Percentiles rank a stretch among this genome's conserved stretches.
These are phyloP conservation scores for Polytrichum commune DNA, from an alignment of 225 moss, liverwort and hornwort species.

Conservation along the genomic window DNA sequence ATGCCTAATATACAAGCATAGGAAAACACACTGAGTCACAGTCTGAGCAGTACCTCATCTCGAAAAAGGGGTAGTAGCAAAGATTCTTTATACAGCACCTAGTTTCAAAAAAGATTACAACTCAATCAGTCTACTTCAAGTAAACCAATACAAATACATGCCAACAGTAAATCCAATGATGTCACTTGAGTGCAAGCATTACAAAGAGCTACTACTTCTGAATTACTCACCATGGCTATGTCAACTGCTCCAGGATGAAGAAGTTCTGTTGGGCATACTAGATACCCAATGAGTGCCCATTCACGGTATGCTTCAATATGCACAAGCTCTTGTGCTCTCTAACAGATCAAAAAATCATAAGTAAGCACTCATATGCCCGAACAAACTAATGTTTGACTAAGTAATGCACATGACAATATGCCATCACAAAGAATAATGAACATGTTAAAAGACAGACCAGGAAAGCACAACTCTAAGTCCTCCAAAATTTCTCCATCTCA, in stretches of 20 bases:
- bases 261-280: slow-evolving; percentile 94
- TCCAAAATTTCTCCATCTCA: no score
- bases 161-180: not conserved
- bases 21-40: no score
- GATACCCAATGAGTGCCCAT: slow-evolving; percentile 93
- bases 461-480: no score
- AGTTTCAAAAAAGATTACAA: slow-evolving; percentile 5
- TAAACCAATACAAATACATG: not conserved
- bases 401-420: no score
- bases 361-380: not conserved
- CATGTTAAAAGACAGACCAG: no score
- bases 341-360: slow-evolving; percentile 16
- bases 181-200: not conserved
- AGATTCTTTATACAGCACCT: slow-evolving; percentile 84
- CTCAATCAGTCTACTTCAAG: not conserved
- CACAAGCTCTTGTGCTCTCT: slow-evolving; percentile 96
- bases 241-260: slow-evolving; percentile 89
- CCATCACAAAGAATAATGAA: no score
- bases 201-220: not conserved
- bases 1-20: no score
- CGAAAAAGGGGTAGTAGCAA: slow-evolving; percentile 81
- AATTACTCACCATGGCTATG: slow-evolving; percentile 69
- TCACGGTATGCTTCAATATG: slow-evolving; percentile 91
- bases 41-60: slow-evolving; percentile 61
- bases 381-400: no score